Percentiles rank a stretch among this genome's conserved stretches.
These are phyloP conservation scores for Pleurotus ostreatus DNA, from an alignment of 768 basidiomycete species.

Conservation along the genomic window DNA sequence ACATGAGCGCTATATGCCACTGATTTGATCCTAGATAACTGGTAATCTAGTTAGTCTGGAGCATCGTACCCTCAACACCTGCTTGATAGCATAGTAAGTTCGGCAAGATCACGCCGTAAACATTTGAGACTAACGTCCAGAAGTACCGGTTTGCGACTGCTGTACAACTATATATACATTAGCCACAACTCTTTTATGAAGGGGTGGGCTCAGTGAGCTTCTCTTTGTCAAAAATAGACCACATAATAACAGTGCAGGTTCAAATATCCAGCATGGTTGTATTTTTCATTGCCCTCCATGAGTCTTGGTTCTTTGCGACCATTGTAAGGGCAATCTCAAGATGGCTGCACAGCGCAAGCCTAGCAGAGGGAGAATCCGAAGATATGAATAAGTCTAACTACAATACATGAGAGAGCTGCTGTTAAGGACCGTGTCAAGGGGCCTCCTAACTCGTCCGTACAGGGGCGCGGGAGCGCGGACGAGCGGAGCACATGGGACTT, in stretches of 20 bases:
- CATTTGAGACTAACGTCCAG: not conserved
- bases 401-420: too few relatives aligned
- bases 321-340: too few relatives aligned
- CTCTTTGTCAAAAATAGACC: too few relatives aligned
- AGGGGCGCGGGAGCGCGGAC: too few relatives aligned
- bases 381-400: too few relatives aligned
- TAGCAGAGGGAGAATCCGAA: too few relatives aligned
- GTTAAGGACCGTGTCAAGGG: too few relatives aligned
- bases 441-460: too few relatives aligned
- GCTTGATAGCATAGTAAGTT: slow-evolving; percentile 26
- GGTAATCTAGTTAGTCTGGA: slow-evolving; percentile 27
- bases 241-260: not conserved
- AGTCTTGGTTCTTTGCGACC: not conserved
- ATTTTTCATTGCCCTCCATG: not conserved
- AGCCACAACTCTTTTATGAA: slow-evolving; percentile 11
- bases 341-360: too few relatives aligned
- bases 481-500: too few relatives aligned
- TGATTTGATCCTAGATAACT: slow-evolving; percentile 18
- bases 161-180: slow-evolving; percentile 21
- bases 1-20: not conserved
- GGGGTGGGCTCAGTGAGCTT: slow-evolving; percentile 9
- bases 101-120: not conserved
- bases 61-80: slow-evolving; percentile 24
- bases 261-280: not conserved
- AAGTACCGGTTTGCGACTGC: slow-evolving; percentile 12